These are phyloP conservation scores for Lentinus tigrinus DNA, from an alignment of 768 basidiomycete species.

Conservation along the genomic window DNA sequence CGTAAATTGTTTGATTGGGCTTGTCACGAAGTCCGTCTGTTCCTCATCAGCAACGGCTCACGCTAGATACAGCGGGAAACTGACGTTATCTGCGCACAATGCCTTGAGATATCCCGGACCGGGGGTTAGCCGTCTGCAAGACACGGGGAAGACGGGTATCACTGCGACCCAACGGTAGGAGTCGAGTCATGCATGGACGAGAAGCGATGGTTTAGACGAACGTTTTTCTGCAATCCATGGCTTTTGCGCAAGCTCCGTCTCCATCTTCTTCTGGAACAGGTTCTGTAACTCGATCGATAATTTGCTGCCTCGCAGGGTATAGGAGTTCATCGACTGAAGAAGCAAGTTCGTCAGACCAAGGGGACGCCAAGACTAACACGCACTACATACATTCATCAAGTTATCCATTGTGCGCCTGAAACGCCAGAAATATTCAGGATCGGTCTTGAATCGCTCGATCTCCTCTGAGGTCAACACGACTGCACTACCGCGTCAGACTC, in stretches of 20 bases:
- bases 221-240: conserved; percentile 60
- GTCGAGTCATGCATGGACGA: too few species aligned
- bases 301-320: conserved; percentile 40
- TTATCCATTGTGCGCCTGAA: conserved; percentile 50
- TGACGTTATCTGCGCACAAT: conserved; percentile 58
- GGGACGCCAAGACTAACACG: conserved; percentile 6
- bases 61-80: not conserved
- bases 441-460: conserved; percentile 42
- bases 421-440: conserved; percentile 45
- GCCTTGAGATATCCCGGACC: conserved; percentile 70
- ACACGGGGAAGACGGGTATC: conserved; percentile 52
- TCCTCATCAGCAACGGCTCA: not conserved
- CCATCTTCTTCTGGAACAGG: conserved; percentile 46
- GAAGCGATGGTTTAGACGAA: conserved; percentile 26
- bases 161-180: not conserved
- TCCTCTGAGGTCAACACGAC: conserved; percentile 41
- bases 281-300: conserved; percentile 36
- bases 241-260: conserved; percentile 51
- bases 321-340: conserved; percentile 37
- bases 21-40: conserved; percentile 53
- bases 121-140: conserved; percentile 62
- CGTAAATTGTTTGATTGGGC: conserved; percentile 50
- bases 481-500: not conserved
- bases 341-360: not conserved
- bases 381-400: conserved; percentile 48